Evolutionary conservation across 352 stramenopile genomes (phyloP).

Genomic region (Plasmopara viticola): DNA sequence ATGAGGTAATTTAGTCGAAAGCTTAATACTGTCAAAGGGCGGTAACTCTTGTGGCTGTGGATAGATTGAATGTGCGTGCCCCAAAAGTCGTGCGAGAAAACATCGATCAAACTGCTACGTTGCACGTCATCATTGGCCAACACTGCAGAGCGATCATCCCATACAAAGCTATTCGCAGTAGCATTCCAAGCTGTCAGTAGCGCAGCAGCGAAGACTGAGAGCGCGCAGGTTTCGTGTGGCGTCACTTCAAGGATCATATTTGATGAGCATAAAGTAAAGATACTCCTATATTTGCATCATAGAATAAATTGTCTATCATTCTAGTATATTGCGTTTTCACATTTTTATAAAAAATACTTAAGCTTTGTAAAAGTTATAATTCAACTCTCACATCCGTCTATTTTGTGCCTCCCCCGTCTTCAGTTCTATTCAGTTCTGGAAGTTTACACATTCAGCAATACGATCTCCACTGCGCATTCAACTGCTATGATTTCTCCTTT

Average conservation of each 20-base stretch:
- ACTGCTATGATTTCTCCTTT: conserved; percentile 62
- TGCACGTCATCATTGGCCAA: conserved; percentile 58
- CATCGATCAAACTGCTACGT: conserved; percentile 23
- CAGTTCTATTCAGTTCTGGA: too few species aligned
- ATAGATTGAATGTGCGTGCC: conserved; percentile 48
- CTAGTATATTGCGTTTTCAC: too few species aligned
- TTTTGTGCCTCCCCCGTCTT: too few species aligned
- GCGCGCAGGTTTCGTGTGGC: conserved; percentile 3
- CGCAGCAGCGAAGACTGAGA: conserved; percentile 28
- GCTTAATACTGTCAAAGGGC: conserved; percentile 71
- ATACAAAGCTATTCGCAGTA: conserved; percentile 70
- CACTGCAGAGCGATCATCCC: conserved; percentile 86
- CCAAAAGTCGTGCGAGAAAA: conserved; percentile 88
- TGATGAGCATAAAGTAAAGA: not conserved
- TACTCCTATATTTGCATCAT: not conserved
- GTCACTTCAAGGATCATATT: conserved; percentile 21
- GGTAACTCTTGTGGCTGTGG: conserved; percentile 85
- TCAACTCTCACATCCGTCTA: conserved; percentile 14
- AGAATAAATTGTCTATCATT: too few species aligned
- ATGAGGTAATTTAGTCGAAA: conserved; percentile 60
- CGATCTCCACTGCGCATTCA: conserved; percentile 15
- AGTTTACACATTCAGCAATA: conserved; percentile 23
- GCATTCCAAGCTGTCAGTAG: conserved; percentile 50
- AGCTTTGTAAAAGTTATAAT: not conserved
- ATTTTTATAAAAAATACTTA: too few species aligned